A percentile compares a stretch with the other conserved stretches of the same genome.
Conservation (phyloP, 2,329 filamentous ascomycete genomes). For the Aureobasidium sp. region DNA sequence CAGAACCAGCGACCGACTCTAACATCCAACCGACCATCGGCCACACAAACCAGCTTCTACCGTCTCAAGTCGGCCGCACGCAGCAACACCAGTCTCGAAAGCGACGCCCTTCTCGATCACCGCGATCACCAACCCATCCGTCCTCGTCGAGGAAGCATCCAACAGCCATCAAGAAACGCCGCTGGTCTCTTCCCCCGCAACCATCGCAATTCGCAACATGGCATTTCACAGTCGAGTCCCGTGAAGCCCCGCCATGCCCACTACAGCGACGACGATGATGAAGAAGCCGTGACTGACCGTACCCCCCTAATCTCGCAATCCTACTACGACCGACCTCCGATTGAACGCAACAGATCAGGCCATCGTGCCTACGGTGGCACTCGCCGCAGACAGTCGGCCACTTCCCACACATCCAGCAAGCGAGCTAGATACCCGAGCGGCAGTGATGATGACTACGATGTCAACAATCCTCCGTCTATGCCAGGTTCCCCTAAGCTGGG, state of each 20-base stretch:
- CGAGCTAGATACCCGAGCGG: conserved; percentile 7
- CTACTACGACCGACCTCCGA: conserved; percentile 20
- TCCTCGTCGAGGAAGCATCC: conserved; percentile 35
- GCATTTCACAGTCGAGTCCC: conserved; percentile 11
- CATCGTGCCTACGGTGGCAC: conserved; percentile 6
- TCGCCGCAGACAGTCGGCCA: conserved; percentile 19
- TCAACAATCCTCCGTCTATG: conserved; percentile 58
- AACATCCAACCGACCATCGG: conserved; percentile 27
- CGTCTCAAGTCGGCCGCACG: conserved; percentile 45
- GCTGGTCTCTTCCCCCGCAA: conserved; percentile 6
- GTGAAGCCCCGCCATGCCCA: conserved; percentile 10
- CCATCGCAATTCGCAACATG: conserved; percentile 9
- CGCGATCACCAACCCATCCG: conserved; percentile 32
- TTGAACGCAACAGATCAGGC: conserved; percentile 19
- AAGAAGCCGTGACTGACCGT: conserved; percentile 38
- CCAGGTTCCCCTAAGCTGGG: conserved; percentile 49
- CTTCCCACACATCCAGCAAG: conserved; percentile 16
- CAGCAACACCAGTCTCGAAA: conserved; percentile 83
- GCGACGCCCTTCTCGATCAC: conserved; percentile 79
- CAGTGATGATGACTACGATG: conserved; percentile 42
- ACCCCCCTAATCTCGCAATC: conserved; percentile 44
- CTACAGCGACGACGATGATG: conserved; percentile 34
- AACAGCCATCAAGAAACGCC: conserved; percentile 20
- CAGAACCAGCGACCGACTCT: conserved; percentile 30
- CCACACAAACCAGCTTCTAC: conserved; percentile 44